Evolutionary conservation across 1,284 basidiomycete genomes (phyloP).

Genomic region (Inonotus obliquus): DNA sequence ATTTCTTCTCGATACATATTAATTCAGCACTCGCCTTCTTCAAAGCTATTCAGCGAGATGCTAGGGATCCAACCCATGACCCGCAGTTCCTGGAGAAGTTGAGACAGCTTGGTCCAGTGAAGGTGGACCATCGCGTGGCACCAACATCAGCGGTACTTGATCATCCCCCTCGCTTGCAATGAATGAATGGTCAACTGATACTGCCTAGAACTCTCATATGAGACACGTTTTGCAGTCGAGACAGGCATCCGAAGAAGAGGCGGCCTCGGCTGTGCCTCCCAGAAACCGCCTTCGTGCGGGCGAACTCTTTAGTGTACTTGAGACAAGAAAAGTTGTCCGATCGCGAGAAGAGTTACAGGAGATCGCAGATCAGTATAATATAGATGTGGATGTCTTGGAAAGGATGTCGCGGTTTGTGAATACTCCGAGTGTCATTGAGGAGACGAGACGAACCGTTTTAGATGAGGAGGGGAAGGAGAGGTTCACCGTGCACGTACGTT

Average conservation of each 20-base stretch:
- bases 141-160: conserved; percentile 48
- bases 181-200: not conserved
- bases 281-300: conserved; percentile 52
- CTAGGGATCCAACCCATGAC: conserved; percentile 61
- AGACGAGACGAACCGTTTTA: conserved; percentile 42
- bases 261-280: conserved; percentile 28
- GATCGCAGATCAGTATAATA: conserved; percentile 50
- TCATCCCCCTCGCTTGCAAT: not conserved
- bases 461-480: conserved; percentile 58
- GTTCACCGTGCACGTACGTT: conserved; percentile 49
- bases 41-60: conserved; percentile 17
- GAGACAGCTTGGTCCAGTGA: conserved; percentile 64
- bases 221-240: conserved; percentile 48
- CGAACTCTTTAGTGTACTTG: conserved; percentile 58
- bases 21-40: conserved; percentile 33
- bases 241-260: conserved; percentile 42
- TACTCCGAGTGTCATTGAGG: conserved; percentile 61
- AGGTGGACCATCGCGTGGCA: conserved; percentile 63
- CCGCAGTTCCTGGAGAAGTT: conserved; percentile 75
- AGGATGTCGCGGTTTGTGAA: conserved; percentile 60
- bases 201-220: conserved; percentile 25
- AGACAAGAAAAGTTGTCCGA: conserved; percentile 54
- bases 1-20: conserved; percentile 35
- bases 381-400: conserved; percentile 54
- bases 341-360: conserved; percentile 41